These are phyloP conservation scores for Malus sylvestris DNA, from an alignment of 306 rosid species.

Conservation along the genomic window DNA sequence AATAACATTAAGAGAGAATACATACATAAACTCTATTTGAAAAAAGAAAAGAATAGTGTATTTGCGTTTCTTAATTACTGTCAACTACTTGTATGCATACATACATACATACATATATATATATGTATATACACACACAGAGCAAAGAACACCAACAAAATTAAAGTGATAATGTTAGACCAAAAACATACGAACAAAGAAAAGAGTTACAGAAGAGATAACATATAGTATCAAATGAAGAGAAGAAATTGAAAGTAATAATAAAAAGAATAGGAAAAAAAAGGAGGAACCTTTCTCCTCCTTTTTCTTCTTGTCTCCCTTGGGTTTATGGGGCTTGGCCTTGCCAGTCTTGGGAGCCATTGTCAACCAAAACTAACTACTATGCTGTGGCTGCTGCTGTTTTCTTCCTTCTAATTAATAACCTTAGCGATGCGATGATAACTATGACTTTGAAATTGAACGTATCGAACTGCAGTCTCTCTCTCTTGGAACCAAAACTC, in stretches of 20 bases:
- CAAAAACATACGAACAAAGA: not conserved
- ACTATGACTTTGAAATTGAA: conserved; percentile 20
- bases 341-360: conserved; percentile 93
- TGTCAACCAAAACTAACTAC: conserved; percentile 20
- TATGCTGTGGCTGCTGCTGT: too few species aligned
- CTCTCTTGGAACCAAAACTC: not conserved
- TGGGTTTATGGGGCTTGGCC: conserved; percentile 74
- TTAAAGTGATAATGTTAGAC: not conserved
- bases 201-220: not conserved
- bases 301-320: conserved; percentile 86
- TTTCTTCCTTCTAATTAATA: too few species aligned
- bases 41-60: too few species aligned
- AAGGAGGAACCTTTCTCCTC: conserved; percentile 73
- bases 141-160: not conserved
- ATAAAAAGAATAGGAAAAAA: not conserved
- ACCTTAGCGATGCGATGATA: conserved; percentile 25
- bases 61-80: too few species aligned
- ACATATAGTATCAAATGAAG: not conserved
- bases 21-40: not conserved
- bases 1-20: not conserved
- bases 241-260: not conserved
- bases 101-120: too few species aligned
- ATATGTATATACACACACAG: too few species aligned
- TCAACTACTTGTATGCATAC: too few species aligned
- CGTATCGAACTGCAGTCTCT: conserved; percentile 18